Conservation (phyloP, 1,284 basidiomycete species). For the Sporisorium sorghi region DNA sequence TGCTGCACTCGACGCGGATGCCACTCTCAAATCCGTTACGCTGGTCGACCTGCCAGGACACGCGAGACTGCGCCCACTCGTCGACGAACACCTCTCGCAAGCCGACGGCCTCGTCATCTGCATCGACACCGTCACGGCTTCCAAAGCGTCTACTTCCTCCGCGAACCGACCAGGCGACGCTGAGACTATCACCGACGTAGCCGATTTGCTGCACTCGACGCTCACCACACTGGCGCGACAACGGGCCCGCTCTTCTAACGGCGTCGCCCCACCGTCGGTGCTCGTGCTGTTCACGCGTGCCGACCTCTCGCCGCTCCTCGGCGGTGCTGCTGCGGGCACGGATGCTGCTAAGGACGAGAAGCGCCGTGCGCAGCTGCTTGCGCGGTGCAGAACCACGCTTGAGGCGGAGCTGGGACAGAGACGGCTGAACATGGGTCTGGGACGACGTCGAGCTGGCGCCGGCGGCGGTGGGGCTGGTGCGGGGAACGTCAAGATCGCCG, state of each 20-base stretch:
- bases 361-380: constrained; percentile 56
- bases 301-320: constrained; percentile 63
- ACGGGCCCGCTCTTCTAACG: constrained; percentile 13
- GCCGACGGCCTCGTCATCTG: constrained; percentile 65
- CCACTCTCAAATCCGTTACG: constrained; percentile 28
- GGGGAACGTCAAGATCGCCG: constrained; percentile 59
- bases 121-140: constrained; percentile 62
- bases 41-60: constrained; percentile 65
- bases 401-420: constrained; percentile 58
- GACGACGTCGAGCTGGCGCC: constrained; percentile 13
- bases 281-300: constrained; percentile 63
- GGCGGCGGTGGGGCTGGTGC: background rate
- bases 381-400: constrained; percentile 59
- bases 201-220: constrained; percentile 57
- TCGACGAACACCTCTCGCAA: constrained; percentile 45
- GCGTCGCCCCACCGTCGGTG: constrained; percentile 48
- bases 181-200: constrained; percentile 48
- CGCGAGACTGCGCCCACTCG: constrained; percentile 54
- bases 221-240: constrained; percentile 52
- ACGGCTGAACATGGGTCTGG: constrained; percentile 57
- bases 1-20: background rate
- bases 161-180: constrained; percentile 14
- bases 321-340: constrained; percentile 33
- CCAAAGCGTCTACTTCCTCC: constrained; percentile 38
- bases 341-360: constrained; percentile 56